Base-by-base conservation (phyloP, 495 filamentous ascomycete species). In the Neurospora sp. region DNA sequence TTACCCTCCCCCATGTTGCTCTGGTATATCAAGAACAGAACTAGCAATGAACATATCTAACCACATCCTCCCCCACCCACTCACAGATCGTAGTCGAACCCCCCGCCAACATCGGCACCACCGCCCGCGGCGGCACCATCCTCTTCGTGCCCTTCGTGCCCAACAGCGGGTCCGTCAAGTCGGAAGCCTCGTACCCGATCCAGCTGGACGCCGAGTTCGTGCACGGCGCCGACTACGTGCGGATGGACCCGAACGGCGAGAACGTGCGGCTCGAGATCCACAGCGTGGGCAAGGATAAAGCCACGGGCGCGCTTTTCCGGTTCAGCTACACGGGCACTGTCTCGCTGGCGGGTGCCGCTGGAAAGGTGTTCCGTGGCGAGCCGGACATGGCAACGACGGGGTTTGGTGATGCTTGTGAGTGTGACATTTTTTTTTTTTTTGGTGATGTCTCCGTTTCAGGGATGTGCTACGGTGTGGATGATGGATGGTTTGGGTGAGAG, bases 381-480 rank as follows among this genome's bases (percentile, higher is more conserved):
- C 78, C 82, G 0, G 84, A 83, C 39, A 86, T 87, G 18, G 82
- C 81, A 48, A 86, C 85, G 5, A 90, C 89, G 1, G 79, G 77
- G 0, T 90, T 86, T 80, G 88, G 89, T 4, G 84, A 88, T 70
- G 83, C 83, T 78, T 88, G 88, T 90, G 72, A 82, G 87, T 86
- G 3, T 41, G 38, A 41, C 35, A 70, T 48, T 54, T 16, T 35
- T 35, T 35, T 5, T 35, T 35, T 5, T 35, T 35, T 5, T 41
- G 38, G 5, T 41, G 12, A 69, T 59, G 20, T 59, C 7, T 16
- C 3, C 35, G 23, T 35, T 35, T 59, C 20, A 12, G 11, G 10
- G 23, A 5, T 37, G 27, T 35, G 14, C 6, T 66, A 66, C 54
- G 27, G 31, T 16, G 27, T 27, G 6, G 38, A 20, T 39, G 11